Evolutionary conservation across 2,329 filamentous ascomycete species (phyloP).

Genomic region (Nemania serpens): DNA sequence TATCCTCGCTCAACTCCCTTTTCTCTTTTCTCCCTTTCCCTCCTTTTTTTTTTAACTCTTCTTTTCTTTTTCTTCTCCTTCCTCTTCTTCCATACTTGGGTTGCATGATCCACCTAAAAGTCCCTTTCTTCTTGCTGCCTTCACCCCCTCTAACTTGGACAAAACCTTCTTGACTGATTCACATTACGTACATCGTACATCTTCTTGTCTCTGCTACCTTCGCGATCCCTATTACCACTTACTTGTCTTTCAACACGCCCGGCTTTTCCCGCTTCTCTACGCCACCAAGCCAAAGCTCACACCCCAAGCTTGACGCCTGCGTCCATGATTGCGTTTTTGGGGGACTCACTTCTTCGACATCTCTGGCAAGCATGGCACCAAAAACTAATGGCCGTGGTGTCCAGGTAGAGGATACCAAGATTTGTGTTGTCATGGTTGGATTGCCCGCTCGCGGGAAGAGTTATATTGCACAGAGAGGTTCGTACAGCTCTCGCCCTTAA

Average conservation of each 20-base stretch:
- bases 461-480: slow-evolving; percentile 96
- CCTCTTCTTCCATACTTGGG: no score
- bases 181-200: not conserved
- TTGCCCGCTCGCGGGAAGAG: slow-evolving; percentile 95
- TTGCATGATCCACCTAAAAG: no score
- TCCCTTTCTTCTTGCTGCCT: not conserved
- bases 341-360: slow-evolving; percentile 25
- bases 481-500: slow-evolving; percentile 30
- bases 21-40: not conserved
- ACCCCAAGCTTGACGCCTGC: slow-evolving; percentile 8
- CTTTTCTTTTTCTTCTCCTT: not conserved
- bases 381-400: slow-evolving; percentile 70
- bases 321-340: slow-evolving; percentile 34
- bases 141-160: slow-evolving; percentile 4
- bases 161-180: slow-evolving; percentile 6
- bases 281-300: not conserved
- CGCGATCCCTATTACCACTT: slow-evolving; percentile 1
- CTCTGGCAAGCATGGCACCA: slow-evolving; percentile 40
- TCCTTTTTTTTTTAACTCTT: not conserved
- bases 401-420: slow-evolving; percentile 92
- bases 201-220: not conserved
- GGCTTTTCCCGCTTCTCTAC: slow-evolving; percentile 5
- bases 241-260: slow-evolving; percentile 5
- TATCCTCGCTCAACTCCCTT: not conserved
- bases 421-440: slow-evolving; percentile 99